Conservation (phyloP, 441 rosid genomes). For the Brassica balearica region DNA sequence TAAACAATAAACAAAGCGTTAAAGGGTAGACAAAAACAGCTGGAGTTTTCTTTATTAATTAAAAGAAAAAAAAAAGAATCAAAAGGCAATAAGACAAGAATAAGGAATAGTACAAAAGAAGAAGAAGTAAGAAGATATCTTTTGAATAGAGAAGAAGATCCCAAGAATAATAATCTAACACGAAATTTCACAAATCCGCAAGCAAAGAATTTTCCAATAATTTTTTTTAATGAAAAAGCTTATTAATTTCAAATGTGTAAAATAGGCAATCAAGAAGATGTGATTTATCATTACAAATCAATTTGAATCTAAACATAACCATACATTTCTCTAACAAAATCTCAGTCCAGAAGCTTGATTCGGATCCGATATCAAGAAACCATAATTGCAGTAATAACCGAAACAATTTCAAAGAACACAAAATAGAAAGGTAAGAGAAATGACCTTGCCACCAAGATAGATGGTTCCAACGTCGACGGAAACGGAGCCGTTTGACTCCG, state of each 20-base stretch:
- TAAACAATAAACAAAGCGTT: conserved; percentile 31
- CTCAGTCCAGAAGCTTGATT: conserved; percentile 4
- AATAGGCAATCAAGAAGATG: conserved; percentile 28
- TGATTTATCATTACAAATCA: not conserved
- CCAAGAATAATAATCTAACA: conserved; percentile 43
- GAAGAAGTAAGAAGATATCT: conserved; percentile 29
- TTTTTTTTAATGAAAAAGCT: not conserved
- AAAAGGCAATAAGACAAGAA: conserved; percentile 48
- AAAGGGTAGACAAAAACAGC: conserved; percentile 45
- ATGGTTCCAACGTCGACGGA: conserved; percentile 64
- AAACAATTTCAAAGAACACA: not conserved
- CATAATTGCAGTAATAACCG: not conserved
- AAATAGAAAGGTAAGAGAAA: not conserved
- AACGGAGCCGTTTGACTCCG: conserved; percentile 66
- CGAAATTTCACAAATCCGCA: conserved; percentile 26
- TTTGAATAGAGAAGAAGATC: conserved; percentile 41
- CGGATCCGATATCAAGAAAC: conserved; percentile 29
- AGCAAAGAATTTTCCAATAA: conserved; percentile 38
- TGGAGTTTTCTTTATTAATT: conserved; percentile 26
- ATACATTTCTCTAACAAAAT: not conserved
- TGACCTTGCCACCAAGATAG: conserved; percentile 80
- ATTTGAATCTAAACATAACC: conserved; percentile 2
- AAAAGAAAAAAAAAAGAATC: not conserved
- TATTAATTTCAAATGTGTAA: conserved; percentile 11
- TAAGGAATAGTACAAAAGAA: conserved; percentile 31